Evolutionary conservation across 2,329 filamentous ascomycete genomes (phyloP), one percentile per base, ranked within the genome.

Genomic region (Penicillium capsulatum): DNA sequence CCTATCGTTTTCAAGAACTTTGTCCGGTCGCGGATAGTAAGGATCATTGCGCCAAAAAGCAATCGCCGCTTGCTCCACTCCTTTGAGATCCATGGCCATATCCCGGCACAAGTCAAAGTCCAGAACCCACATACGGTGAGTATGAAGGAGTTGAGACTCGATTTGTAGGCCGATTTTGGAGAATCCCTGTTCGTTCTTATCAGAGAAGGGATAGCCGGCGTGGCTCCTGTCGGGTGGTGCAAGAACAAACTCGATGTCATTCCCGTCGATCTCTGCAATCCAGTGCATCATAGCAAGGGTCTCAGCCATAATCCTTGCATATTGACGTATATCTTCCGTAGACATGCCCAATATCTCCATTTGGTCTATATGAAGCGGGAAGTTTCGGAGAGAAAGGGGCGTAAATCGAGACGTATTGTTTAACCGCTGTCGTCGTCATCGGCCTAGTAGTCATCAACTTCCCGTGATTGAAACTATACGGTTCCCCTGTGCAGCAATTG

Each of bases 161-260:
- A n/a, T n/a, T n/a, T n/a, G n/a, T n/a, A n/a, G n/a, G n/a, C n/a
- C n/a, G n/a, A n/a, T n/a, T n/a, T n/a, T n/a, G n/a, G n/a, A n/a
- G n/a, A n/a, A n/a, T n/a, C n/a, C n/a, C n/a, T n/a, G n/a, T n/a
- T n/a, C n/a, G n/a, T n/a, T n/a, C n/a, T n/a, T n/a, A n/a, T n/a
- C n/a, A n/a, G n/a, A n/a, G n/a, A n/a, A n/a, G n/a, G n/a, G n/a
- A n/a, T n/a, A n/a, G n/a, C n/a, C n/a, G n/a, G n/a, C n/a, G n/a
- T n/a, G n/a, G n/a, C 34, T 16, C 4, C 26, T 2, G 3, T 7
- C 33, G 4, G 42, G 45, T 2, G 53, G 40, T 0, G 54, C 63
- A 2, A 80, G 65, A 0, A 80, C 76, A 47, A 78, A 79, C 34
- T 80, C 74, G 2, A 80, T 64, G 31, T 77, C 75, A 24, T 71